Base-by-base conservation (phyloP, 2,329 filamentous ascomycete genomes). In the Fusarium lateritium region DNA sequence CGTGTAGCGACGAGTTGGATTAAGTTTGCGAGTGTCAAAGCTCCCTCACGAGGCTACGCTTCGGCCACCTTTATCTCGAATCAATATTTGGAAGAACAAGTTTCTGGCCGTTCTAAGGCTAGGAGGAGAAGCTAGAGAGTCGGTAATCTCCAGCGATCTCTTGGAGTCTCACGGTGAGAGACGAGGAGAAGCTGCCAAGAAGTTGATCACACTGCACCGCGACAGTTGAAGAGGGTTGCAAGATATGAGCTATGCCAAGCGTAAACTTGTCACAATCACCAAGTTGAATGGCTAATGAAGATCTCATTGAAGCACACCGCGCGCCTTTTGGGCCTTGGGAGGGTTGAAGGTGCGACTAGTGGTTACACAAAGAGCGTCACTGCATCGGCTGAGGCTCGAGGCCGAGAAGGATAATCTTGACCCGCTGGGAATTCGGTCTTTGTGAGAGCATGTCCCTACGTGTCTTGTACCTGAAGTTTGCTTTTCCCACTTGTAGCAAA, bases 1-100 rank as follows among this genome's bases (percentile, higher is more conserved):
- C 38, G 49, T 54, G 31, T 63, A 56, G 43, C 59, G 38, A 46
- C 43, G 3, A 28, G 28, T 44, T 49, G n/a, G 55, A 38, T 44
- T 49, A 34, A 24, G n/a, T 56, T 44, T 17, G 43, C 15, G 22
- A 24, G 22, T 19, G 40, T 53, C 46, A 44, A 60, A 52, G 56
- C 43, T 36, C 34, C 34, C 34, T 36, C 34, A 36, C 34, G 34
- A 36, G 24, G 33, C 44, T 19, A 42, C 46, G 9, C 31, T 36
- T 17, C 34, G 34, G 47, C 38, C 50, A 39, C 10, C 9, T 61
- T 56, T 17, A 26, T 24, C 24, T 54, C 55, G 28, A 54, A 57
- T 34, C 43, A 42, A 17, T 14, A 38, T 31, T 24, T 34, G 22
- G 33, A 28, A 9, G 28, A n/a, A 19, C 49, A 38, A 34, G 14